Evolutionary conservation across 192 early-diverging fungal species (phyloP), one percentile per base, ranked within the genome.

Genomic region (Helicostylum pulchrum): DNA sequence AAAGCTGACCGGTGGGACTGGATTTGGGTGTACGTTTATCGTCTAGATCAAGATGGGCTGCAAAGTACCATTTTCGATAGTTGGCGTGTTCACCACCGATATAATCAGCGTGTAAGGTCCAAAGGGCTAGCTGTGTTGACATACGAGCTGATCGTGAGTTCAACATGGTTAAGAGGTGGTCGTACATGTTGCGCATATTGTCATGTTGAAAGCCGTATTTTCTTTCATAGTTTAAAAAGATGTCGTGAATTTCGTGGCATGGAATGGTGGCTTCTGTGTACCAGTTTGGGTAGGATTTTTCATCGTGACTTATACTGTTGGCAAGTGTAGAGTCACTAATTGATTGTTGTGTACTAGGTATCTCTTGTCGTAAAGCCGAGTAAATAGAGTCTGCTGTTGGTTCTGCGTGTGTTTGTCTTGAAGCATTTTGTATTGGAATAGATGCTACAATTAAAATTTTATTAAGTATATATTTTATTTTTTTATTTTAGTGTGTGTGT

Each of bases 51-150:
- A 85, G 75, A 67, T 84, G 84, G 12, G 83, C 81, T 31, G 86
- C 82, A 68, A 87, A 85, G 70, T 83, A 87, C 86, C 86, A 87
- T 59, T 78, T 83, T 36, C 84, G 76, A 66, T 87, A 87, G 73
- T 87, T 87, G 20, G 84, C 84, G 47, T 87, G 75, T 67, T 85
- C 80, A 14, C 86, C 86, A 53, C 86, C 86, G 49, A 87, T 76
- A 65, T 85, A 85, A 70, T 87, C 84, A 14, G 86, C 82, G 61
- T 87, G 86, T 39, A 87, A 70, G 67, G 82, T 80, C 42, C 78
- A 76, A 42, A 87, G 64, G 42, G 86, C 86, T 77, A 83, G 78
- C 14, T 62, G 66, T 21, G 84, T 82, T 48, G 79, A 77, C 86
- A 87, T 87, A 21, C 86, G 84, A 55, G 86, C 82, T 8, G 84